Percentiles rank a stretch among this genome's conserved stretches.
phyloP scores from a whole-genome alignment of 345 rosid species.

The Linum lewisii region DNA sequence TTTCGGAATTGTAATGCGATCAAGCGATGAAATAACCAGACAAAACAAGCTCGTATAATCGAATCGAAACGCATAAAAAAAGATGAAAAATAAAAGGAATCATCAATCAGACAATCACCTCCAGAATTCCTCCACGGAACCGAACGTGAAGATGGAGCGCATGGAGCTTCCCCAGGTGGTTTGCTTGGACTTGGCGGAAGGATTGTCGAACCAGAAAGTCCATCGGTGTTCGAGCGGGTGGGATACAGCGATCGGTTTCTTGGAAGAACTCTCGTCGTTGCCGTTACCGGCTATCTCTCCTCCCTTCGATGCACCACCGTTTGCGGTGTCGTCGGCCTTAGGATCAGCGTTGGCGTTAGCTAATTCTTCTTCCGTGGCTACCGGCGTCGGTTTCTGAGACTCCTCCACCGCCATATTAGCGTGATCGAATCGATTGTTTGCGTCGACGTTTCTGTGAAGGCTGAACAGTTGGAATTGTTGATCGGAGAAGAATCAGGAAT shows the following conservation, averaged over 20 bases:
- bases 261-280: neutral
- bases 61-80: neutral
- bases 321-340: slow-evolving; percentile 54
- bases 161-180: slow-evolving; percentile 67
- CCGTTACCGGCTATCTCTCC: neutral
- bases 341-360: slow-evolving; percentile 18
- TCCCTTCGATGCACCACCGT: slow-evolving; percentile 17
- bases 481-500: too few relatives aligned
- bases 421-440: neutral
- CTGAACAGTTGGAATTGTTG: too few relatives aligned
- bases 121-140: slow-evolving; percentile 78
- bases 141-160: slow-evolving; percentile 59
- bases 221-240: slow-evolving; percentile 73
- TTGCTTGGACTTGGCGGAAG: slow-evolving; percentile 45
- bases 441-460: neutral
- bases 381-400: slow-evolving; percentile 1
- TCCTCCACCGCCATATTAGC: slow-evolving; percentile 20
- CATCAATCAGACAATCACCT: slow-evolving; percentile 41
- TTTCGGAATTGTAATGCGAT: neutral
- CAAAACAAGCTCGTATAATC: neutral
- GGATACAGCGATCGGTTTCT: slow-evolving; percentile 22
- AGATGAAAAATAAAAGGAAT: neutral
- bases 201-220: slow-evolving; percentile 93
- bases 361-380: neutral
- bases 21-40: neutral